Evolutionary conservation across 345 rosid genomes (phyloP), one percentile per base, ranked within the genome.

Genomic region (Corchorus olitorius): DNA sequence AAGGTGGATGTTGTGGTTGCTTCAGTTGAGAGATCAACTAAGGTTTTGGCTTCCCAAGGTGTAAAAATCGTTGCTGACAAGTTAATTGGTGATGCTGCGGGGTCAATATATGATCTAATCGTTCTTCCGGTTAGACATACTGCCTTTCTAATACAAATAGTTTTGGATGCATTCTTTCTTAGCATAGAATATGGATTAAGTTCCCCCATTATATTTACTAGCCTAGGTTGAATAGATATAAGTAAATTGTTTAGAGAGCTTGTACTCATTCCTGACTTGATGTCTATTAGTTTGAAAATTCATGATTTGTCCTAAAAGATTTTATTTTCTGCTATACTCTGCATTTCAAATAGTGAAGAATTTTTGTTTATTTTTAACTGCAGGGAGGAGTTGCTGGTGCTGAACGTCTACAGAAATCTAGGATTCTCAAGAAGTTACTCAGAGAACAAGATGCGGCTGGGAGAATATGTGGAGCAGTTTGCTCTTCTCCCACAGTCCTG

Each of bases 1-100:
- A 95, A 90, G 81, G 89, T 88, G 61, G 86, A 92, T 87, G 98
- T 90, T 62, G 88, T 88, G 10, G 83, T 93, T 80, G 96, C 99
- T 84, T 95, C 98, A 34, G 88, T 89, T 8, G 97, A 92, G 85
- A 87, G 84, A 70, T 82, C 91, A 70, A 34, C 73, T 72, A 90
- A 87, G 80, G 80, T 93, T 72, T 76, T 82, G 64, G 94, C 89
- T 58, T 93, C 94, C 17, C 96, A 75, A 68, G 92, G 98, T 84
- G 88, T 88, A 41, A 87, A 88, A 86, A 87, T 95, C 68, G 80
- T 93, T 60, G 93, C 99, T 2, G 97, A 93, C 80, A 89, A 87
- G 84, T 81, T 88, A 81, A 87, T 95, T 64, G 76, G 83, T 39
- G 90, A 87, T 73, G 92, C 89, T 70, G 84, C 90, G 52, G 86